Evolutionary conservation across 2,329 filamentous ascomycete species (phyloP).

Genomic region (Colletotrichum tamarilloi): DNA sequence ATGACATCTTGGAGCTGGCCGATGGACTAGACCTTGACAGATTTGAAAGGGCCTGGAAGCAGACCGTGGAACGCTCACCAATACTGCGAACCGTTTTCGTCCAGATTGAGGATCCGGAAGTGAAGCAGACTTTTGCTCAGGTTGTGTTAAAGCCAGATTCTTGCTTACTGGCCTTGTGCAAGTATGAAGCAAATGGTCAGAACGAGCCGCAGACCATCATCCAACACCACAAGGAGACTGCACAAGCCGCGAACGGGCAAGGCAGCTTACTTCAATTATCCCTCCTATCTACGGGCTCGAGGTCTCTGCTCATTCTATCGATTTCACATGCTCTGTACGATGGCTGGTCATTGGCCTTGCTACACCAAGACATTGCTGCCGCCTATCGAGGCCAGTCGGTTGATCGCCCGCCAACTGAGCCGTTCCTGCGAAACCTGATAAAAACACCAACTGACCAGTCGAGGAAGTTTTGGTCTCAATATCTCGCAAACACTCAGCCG

Average conservation of each 20-base stretch:
- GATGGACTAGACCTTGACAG: constrained; percentile 62
- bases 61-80: constrained; percentile 69
- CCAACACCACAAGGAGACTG: constrained; percentile 49
- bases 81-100: constrained; percentile 82
- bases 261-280: constrained; percentile 61
- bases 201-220: constrained; percentile 51
- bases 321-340: constrained; percentile 92
- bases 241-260: constrained; percentile 48
- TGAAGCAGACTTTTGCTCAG: constrained; percentile 64
- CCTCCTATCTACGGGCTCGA: constrained; percentile 48
- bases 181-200: constrained; percentile 40
- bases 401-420: constrained; percentile 59
- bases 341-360: constrained; percentile 81
- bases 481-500: constrained; percentile 64
- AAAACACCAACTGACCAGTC: constrained; percentile 48
- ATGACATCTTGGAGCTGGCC: constrained; percentile 77
- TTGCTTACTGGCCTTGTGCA: constrained; percentile 36
- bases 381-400: constrained; percentile 65
- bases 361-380: constrained; percentile 77
- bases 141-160: constrained; percentile 48
- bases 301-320: constrained; percentile 69
- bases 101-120: constrained; percentile 69
- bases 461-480: constrained; percentile 76
- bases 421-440: constrained; percentile 66
- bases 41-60: constrained; percentile 71